phyloP scores from a whole-genome alignment of 192 early-diverging fungal genomes.

The Coemansia sp. region DNA sequence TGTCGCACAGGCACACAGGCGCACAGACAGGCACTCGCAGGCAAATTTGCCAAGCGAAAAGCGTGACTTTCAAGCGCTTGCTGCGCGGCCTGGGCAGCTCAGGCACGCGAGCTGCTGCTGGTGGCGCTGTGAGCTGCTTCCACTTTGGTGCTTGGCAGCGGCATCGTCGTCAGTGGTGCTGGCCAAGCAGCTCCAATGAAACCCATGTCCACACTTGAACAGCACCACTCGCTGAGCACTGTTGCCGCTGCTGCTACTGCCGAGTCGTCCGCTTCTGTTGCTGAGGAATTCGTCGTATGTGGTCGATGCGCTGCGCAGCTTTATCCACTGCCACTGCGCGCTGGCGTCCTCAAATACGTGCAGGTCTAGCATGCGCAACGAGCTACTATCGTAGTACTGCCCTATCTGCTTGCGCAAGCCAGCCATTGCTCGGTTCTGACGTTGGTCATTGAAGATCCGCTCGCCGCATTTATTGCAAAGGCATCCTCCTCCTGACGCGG shows the following conservation, averaged over 20 bases:
- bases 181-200: constrained; percentile 31
- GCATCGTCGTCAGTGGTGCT: background rate
- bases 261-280: background rate
- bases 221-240: constrained; percentile 23
- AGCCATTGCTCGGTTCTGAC: constrained; percentile 35
- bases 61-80: background rate
- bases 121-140: background rate
- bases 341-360: constrained; percentile 52
- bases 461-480: constrained; percentile 24
- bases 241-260: constrained; percentile 2
- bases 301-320: constrained; percentile 39
- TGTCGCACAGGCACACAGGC: background rate
- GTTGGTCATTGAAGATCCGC: constrained; percentile 39
- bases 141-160: background rate
- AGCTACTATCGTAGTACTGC: constrained; percentile 42
- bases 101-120: constrained; percentile 19
- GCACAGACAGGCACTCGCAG: background rate
- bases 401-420: constrained; percentile 26
- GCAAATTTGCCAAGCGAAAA: background rate
- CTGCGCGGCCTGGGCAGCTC: constrained; percentile 18
- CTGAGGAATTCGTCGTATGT: constrained; percentile 23
- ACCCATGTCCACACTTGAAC: constrained; percentile 50
- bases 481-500: background rate
- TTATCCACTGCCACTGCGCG: constrained; percentile 54
- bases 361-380: constrained; percentile 43